Percentiles rank a stretch among this genome's conserved stretches.
Evolutionary conservation across 2,329 filamentous ascomycete species (phyloP).

Genomic region (Fusarium buxicola): DNA sequence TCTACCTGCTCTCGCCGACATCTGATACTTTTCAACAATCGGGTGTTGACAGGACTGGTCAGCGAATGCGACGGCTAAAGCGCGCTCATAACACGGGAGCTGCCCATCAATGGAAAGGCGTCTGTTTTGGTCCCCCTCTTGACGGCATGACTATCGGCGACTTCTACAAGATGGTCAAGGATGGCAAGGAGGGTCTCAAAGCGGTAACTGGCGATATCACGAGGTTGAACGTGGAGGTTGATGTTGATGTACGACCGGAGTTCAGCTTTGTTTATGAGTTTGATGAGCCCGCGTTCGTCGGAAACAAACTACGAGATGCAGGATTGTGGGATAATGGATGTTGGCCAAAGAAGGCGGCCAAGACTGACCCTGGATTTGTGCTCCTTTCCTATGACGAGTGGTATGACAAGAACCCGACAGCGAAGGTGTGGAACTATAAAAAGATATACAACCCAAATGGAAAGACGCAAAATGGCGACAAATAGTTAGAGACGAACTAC

Average conservation of each 20-base stretch:
- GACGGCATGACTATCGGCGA: neutral
- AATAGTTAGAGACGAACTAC: neutral
- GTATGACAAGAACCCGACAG: constrained; percentile 3
- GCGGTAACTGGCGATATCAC: too few relatives aligned
- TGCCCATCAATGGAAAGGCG: neutral
- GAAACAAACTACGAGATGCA: neutral
- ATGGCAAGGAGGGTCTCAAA: too few relatives aligned
- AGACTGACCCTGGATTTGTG: constrained; percentile 3
- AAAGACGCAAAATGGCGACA: neutral
- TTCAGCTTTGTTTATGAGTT: too few relatives aligned
- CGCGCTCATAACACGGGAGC: neutral
- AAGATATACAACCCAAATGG: constrained; percentile 1
- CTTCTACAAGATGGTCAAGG: neutral
- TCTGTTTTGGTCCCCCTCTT: neutral
- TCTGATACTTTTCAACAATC: too few relatives aligned
- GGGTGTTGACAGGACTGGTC: neutral
- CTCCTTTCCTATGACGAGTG: constrained; percentile 2
- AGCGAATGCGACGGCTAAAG: neutral
- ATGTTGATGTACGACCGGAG: too few relatives aligned
- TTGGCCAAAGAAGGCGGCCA: neutral
- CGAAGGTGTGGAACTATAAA: neutral
- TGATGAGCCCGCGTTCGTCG: neutral
- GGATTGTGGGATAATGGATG: neutral
- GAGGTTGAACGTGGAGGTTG: neutral
- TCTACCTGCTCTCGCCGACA: neutral